Base-by-base conservation (phyloP, 2,329 filamentous ascomycete species). In the Neoscytalidium dimidiatum region DNA sequence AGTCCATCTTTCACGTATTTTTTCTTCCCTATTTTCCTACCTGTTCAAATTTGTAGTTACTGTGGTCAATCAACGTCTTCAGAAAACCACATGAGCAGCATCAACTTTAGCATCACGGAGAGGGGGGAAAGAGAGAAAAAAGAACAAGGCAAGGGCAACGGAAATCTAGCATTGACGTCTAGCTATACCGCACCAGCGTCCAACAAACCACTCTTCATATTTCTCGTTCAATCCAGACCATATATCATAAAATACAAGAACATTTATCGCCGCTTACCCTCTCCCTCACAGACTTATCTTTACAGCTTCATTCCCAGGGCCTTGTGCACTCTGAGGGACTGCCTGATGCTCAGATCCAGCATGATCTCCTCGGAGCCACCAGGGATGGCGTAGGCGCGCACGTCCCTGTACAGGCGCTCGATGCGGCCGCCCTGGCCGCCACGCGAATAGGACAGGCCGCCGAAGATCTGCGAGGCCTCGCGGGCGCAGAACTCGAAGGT, bases 291-390 rank as follows among this genome's bases (percentile, higher is more conserved):
- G 11, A 19, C 17, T 49, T 44, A 43, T n/a, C 17, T 49, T 76
- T 88, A 98, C 78, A 99, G 77, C 86, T 97, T 99, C 94, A 98
- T 97, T 9, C 95, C 95, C 77, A 97, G 83, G 68, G 89, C 89
- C 85, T 97, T 90, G 71, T 93, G 92, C 64, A 99, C 95, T 77
- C 88, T 89, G 83, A 97, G 78, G 68, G 90, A 91, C 84, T 97
- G 94, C 71, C 94, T 86, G 78, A 99, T 96, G 80, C 92, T 96
- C 74, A 99, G 80, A 78, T 99, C 95, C 70, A 98, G 83, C 95
- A 99, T 99, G 70, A 99, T 99, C 85, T 99, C 95, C 82, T 99
- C 94, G 70, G 89, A 92, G 26, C 95, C 95, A 73, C 95, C 95
- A 3, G 95, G 95, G 71, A 99, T 84, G 28, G 95, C 94, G 78